Percentiles rank a stretch among this genome's conserved stretches.
Conservation (phyloP, 225 moss, liverwort and hornwort species). For the Physcomitrellopsis africana region DNA sequence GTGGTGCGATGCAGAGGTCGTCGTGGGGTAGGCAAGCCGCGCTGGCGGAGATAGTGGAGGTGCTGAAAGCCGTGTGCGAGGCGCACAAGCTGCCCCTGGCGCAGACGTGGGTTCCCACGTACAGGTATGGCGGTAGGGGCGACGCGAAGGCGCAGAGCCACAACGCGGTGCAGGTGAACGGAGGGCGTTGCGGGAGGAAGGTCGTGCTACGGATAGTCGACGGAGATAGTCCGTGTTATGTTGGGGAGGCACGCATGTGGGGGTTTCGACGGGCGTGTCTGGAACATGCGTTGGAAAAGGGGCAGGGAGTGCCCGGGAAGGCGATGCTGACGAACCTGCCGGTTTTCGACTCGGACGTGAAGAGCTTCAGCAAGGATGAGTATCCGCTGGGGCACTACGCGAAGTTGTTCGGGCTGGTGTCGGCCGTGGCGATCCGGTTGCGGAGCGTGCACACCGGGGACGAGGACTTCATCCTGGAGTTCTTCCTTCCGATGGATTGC, state of each 20-base stretch:
- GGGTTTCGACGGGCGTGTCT: slow-evolving; percentile 85
- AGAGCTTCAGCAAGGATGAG: slow-evolving; percentile 74
- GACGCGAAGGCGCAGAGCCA: slow-evolving; percentile 19
- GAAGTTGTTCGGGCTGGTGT: slow-evolving; percentile 81
- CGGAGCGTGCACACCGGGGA: slow-evolving; percentile 91
- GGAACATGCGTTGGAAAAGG: slow-evolving; percentile 82
- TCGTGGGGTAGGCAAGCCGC: slow-evolving; percentile 78
- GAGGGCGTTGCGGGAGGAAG: slow-evolving; percentile 38
- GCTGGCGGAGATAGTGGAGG: slow-evolving; percentile 78
- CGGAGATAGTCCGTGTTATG: slow-evolving; percentile 79
- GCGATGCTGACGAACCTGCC: slow-evolving; percentile 90
- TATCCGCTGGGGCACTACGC: slow-evolving; percentile 98
- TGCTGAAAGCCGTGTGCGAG: slow-evolving; percentile 89
- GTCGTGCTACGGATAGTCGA: slow-evolving; percentile 70
- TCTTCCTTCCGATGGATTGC: slow-evolving; percentile 83
- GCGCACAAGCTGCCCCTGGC: slow-evolving; percentile 92
- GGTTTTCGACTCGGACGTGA: slow-evolving; percentile 89
- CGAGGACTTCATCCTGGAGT: slow-evolving; percentile 94
- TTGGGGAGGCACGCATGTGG: slow-evolving; percentile 80
- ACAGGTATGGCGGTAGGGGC: slow-evolving; percentile 36
- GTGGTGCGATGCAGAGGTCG: slow-evolving; percentile 53
- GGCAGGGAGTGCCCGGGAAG: slow-evolving; percentile 93
- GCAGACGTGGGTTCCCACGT: slow-evolving; percentile 89
- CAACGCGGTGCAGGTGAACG: slow-evolving; percentile 35
- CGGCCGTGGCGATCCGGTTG: slow-evolving; percentile 91